These are phyloP conservation scores for Ogataea ganodermae DNA, from an alignment of 805 yeast species.

Conservation along the genomic window DNA sequence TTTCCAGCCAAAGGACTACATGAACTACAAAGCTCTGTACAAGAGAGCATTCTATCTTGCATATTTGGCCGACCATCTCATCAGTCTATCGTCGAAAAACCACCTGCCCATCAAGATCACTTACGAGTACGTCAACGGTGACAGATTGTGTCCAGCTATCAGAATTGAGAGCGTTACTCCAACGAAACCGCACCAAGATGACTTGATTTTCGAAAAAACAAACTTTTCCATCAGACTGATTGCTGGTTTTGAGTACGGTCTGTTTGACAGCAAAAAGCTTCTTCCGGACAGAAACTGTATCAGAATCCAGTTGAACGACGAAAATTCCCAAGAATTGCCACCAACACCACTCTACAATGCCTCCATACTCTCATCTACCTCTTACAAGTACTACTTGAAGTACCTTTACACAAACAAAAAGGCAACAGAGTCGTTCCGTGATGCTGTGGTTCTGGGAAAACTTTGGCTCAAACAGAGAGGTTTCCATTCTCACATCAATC, in stretches of 20 bases:
- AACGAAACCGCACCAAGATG: slow-evolving; percentile 44
- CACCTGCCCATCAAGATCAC: slow-evolving; percentile 60
- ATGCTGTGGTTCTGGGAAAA: slow-evolving; percentile 84
- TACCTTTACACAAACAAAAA: slow-evolving; percentile 75
- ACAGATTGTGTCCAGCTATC: slow-evolving; percentile 73
- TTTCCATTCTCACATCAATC: slow-evolving; percentile 58
- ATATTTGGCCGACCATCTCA: slow-evolving; percentile 67
- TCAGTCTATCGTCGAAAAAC: slow-evolving; percentile 52
- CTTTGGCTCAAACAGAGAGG: slow-evolving; percentile 92
- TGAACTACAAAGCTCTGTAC: slow-evolving; percentile 87
- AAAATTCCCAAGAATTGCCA: slow-evolving; percentile 44
- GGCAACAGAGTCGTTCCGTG: slow-evolving; percentile 76
- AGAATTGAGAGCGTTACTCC: slow-evolving; percentile 58
- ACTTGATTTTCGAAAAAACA: slow-evolving; percentile 60
- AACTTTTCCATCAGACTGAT: slow-evolving; percentile 72
- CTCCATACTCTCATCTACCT: slow-evolving; percentile 67
- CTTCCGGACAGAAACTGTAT: slow-evolving; percentile 81
- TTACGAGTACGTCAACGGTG: slow-evolving; percentile 74
- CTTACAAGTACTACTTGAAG: slow-evolving; percentile 70
- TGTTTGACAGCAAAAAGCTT: slow-evolving; percentile 75
- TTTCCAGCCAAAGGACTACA: slow-evolving; percentile 84
- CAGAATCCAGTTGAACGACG: slow-evolving; percentile 55
- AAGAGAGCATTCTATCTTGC: slow-evolving; percentile 89
- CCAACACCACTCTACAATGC: slow-evolving; percentile 91
- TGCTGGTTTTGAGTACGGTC: slow-evolving; percentile 68